A percentile compares a stretch with the other conserved stretches of the same genome.
Conservation (phyloP, 805 yeast species). For the Candida peoriensis region DNA sequence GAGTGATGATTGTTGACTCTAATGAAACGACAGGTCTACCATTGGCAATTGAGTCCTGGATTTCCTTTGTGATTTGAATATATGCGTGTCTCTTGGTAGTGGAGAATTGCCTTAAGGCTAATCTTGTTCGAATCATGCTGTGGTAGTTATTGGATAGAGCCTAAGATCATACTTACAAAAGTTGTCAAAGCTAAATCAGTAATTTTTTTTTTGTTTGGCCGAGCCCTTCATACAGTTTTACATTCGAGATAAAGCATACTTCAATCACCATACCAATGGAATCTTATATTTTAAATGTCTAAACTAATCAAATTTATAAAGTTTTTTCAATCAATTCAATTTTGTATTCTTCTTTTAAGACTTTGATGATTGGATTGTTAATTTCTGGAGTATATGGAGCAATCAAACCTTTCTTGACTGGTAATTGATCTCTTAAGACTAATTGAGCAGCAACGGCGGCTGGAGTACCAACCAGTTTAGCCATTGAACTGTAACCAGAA, state of each 20-base stretch:
- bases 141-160: too few species aligned
- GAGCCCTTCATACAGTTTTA: too few species aligned
- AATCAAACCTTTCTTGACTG: slow-evolving; percentile 73
- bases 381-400: slow-evolving; percentile 93
- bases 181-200: too few species aligned
- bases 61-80: slow-evolving; percentile 38
- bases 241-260: too few species aligned
- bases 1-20: slow-evolving; percentile 85
- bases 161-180: too few species aligned
- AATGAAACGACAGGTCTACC: slow-evolving; percentile 71
- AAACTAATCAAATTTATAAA: slow-evolving; percentile 12
- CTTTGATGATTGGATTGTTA: slow-evolving; percentile 86
- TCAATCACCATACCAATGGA: too few species aligned
- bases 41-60: slow-evolving; percentile 53
- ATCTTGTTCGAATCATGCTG: too few species aligned
- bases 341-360: slow-evolving; percentile 83
- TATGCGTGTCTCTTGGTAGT: too few species aligned
- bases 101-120: too few species aligned
- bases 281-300: background rate
- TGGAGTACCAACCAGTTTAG: slow-evolving; percentile 96
- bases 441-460: slow-evolving; percentile 92
- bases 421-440: slow-evolving; percentile 70
- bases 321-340: slow-evolving; percentile 89
- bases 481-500: slow-evolving; percentile 96
- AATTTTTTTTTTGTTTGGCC: too few species aligned